Evolutionary conservation across 2,329 filamentous ascomycete species (phyloP).

Genomic region (Colletotrichum incanum): DNA sequence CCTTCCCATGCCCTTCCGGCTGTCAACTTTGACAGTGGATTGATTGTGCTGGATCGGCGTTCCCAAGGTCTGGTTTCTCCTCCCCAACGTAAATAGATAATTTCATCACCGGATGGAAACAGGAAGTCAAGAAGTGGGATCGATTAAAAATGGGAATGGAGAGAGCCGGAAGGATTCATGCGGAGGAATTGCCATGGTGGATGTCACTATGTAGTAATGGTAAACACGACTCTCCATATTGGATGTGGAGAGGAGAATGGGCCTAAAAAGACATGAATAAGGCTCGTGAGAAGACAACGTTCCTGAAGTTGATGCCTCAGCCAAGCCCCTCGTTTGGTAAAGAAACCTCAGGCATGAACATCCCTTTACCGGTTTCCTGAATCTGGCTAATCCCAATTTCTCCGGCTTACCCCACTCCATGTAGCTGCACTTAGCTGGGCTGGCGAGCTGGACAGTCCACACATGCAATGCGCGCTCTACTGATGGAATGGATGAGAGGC

Average conservation of each 20-base stretch:
- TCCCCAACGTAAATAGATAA: neutral
- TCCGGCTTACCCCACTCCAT: conserved; percentile 3
- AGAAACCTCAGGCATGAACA: conserved; percentile 3
- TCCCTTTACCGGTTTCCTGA: neutral
- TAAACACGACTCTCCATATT: neutral
- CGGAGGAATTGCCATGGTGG: neutral
- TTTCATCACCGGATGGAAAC: neutral
- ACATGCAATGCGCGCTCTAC: neutral
- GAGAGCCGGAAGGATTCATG: too few relatives aligned
- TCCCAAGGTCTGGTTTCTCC: neutral
- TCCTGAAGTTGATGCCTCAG: neutral
- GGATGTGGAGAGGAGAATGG: neutral
- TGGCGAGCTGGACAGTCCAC: neutral
- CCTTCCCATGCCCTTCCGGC: too few relatives aligned
- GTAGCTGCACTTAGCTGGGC: neutral
- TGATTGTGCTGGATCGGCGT: neutral
- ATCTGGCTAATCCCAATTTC: neutral
- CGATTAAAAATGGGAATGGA: conserved; percentile 5
- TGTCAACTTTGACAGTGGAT: neutral
- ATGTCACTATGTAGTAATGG: neutral
- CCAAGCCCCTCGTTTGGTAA: neutral
- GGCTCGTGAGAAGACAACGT: neutral
- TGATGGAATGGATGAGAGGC: neutral
- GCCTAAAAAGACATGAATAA: neutral
- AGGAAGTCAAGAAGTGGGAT: neutral